phyloP scores from a whole-genome alignment of 345 rosid genomes.

The Camelina neglecta region DNA sequence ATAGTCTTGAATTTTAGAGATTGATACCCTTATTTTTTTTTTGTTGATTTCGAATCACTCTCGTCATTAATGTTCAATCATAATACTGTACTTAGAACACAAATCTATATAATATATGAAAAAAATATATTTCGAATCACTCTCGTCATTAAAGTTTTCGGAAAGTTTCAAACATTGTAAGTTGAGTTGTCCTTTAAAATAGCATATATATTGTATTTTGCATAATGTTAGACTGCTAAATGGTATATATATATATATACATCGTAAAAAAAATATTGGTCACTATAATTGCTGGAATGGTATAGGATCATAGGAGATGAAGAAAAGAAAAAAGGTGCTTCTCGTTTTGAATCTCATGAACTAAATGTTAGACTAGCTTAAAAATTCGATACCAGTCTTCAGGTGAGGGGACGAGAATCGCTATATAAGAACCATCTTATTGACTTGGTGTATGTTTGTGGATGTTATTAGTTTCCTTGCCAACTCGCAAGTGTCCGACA shows the following conservation, averaged over 20 bases:
- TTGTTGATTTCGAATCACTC: not conserved
- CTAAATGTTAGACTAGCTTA: not conserved
- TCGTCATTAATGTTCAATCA: not conserved
- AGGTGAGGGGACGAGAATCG: constrained; percentile 19
- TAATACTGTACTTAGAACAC: not conserved
- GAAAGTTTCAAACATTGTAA: not conserved
- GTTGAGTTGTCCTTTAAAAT: not conserved
- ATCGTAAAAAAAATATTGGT: not conserved
- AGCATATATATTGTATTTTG: not conserved
- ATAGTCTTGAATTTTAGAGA: not conserved
- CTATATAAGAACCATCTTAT: not conserved
- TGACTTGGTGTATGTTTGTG: not conserved
- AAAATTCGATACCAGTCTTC: constrained; percentile 5
- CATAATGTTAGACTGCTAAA: not conserved
- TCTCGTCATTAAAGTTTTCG: not conserved
- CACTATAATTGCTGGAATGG: not conserved
- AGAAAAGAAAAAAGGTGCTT: not conserved
- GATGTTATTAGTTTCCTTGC: constrained; percentile 11
- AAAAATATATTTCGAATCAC: not conserved
- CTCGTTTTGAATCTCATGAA: not conserved
- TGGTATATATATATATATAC: not conserved
- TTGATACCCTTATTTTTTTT: not conserved
- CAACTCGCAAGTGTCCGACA: constrained; percentile 31
- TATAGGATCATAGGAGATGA: not conserved
- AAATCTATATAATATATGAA: not conserved